A percentile compares a stretch with the other conserved stretches of the same genome.
phyloP scores from a whole-genome alignment of 192 early-diverging fungal genomes.

The Martensiomyces pterosporus region DNA sequence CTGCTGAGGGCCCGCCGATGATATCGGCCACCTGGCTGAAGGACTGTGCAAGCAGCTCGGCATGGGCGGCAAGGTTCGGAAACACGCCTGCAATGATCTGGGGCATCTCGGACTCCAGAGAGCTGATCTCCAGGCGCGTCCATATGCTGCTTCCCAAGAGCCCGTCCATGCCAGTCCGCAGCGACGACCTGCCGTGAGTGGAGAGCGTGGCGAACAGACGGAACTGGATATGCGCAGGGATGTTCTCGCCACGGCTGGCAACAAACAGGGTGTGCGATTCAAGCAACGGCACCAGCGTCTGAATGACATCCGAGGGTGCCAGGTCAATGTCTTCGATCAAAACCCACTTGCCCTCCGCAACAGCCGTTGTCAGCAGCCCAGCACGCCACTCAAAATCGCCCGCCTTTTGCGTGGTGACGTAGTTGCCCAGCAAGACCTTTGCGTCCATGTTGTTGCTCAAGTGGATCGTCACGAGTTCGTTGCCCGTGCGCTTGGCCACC shows the following conservation, averaged over 20 bases:
- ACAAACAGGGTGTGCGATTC: constrained; percentile 89
- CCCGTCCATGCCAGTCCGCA: constrained; percentile 41
- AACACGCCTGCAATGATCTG: constrained; percentile 32
- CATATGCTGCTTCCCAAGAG: constrained; percentile 64
- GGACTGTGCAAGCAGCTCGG: constrained; percentile 55
- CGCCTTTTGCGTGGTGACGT: constrained; percentile 85
- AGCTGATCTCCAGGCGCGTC: constrained; percentile 68
- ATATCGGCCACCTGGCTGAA: constrained; percentile 49
- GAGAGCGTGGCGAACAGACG: constrained; percentile 87
- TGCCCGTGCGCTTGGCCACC: constrained; percentile 70
- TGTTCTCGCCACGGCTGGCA: constrained; percentile 81
- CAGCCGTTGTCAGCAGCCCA: constrained; percentile 89
- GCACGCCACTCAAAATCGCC: constrained; percentile 95
- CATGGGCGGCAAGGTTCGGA: constrained; percentile 43
- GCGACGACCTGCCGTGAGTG: constrained; percentile 43
- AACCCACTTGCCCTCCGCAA: constrained; percentile 88
- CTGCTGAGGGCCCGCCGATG: constrained; percentile 33
- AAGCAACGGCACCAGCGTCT: constrained; percentile 85
- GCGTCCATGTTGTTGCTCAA: constrained; percentile 94
- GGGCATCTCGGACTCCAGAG: constrained; percentile 46
- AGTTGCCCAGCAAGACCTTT: constrained; percentile 92
- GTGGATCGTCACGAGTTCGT: constrained; percentile 87
- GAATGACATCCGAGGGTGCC: constrained; percentile 91
- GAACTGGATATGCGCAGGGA: constrained; percentile 80
- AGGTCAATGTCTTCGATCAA: constrained; percentile 96